phyloP scores from a whole-genome alignment of 441 rosid species.

The Populus hybrid region DNA sequence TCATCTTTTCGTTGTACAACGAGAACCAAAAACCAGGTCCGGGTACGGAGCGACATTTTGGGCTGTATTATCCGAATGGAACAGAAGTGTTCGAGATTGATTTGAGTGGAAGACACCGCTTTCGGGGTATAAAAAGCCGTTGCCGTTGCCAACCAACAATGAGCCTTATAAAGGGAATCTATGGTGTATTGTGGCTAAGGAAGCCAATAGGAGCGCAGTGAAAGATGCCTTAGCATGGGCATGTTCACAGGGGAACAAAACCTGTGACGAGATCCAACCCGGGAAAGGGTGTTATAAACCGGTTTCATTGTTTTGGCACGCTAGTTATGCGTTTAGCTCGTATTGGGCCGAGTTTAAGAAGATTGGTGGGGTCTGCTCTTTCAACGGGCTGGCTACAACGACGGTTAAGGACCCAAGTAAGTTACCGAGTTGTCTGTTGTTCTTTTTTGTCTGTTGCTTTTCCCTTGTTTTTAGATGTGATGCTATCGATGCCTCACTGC shows the following conservation, averaged over 20 bases:
- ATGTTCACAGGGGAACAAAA: constrained; percentile 85
- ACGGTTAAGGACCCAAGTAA: constrained; percentile 82
- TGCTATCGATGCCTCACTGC: neutral
- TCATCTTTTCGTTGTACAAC: constrained; percentile 71
- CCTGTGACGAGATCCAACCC: constrained; percentile 66
- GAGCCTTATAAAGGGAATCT: constrained; percentile 68
- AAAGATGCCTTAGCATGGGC: constrained; percentile 68
- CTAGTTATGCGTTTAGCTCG: constrained; percentile 83
- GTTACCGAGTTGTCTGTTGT: constrained; percentile 13
- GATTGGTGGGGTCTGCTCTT: constrained; percentile 62
- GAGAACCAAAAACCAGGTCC: constrained; percentile 89
- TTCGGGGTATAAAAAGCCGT: constrained; percentile 27
- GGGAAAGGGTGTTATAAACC: constrained; percentile 58
- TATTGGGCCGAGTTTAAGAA: constrained; percentile 75
- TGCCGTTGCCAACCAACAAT: constrained; percentile 70
- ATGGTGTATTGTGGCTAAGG: constrained; percentile 79
- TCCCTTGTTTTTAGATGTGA: neutral
- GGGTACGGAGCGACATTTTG: constrained; percentile 87
- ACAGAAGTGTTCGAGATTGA: constrained; percentile 55
- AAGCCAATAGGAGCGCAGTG: constrained; percentile 54
- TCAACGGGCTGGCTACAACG: constrained; percentile 66
- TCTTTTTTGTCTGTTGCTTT: neutral
- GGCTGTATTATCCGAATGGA: constrained; percentile 70
- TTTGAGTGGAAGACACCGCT: constrained; percentile 56
- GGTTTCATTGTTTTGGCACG: constrained; percentile 52